Evolutionary conservation across 2,329 filamentous ascomycete genomes (phyloP).

Genomic region (Alternaria sp.): DNA sequence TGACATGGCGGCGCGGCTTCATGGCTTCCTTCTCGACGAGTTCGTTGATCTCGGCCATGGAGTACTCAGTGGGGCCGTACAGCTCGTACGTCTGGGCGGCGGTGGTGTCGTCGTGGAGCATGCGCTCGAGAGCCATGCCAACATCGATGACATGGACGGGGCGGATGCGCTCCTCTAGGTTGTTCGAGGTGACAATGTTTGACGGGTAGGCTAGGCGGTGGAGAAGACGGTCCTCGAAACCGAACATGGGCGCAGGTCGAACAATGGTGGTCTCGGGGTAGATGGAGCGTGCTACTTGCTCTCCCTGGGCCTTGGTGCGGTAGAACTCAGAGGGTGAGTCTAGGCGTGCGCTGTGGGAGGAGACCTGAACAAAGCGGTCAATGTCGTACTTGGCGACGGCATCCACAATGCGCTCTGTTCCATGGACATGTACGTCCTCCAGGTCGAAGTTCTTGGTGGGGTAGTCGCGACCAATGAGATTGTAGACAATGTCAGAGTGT

Average conservation of each 20-base stretch:
- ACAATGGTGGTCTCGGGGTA: slow-evolving; percentile 98
- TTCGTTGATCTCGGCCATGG: slow-evolving; percentile 82
- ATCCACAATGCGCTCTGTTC: slow-evolving; percentile 88
- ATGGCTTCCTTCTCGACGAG: slow-evolving; percentile 91
- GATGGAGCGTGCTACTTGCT: slow-evolving; percentile 82
- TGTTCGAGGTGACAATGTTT: slow-evolving; percentile 88
- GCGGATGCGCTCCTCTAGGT: slow-evolving; percentile 89
- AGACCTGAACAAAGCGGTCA: slow-evolving; percentile 95
- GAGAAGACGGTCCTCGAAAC: slow-evolving; percentile 91
- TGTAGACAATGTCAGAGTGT: slow-evolving; percentile 97
- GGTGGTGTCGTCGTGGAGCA: slow-evolving; percentile 90
- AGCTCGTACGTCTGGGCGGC: slow-evolving; percentile 92
- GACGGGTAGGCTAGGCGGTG: slow-evolving; percentile 80
- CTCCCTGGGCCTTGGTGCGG: slow-evolving; percentile 85
- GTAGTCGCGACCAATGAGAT: slow-evolving; percentile 91
- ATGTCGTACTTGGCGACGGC: slow-evolving; percentile 97
- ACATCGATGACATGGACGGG: slow-evolving; percentile 95
- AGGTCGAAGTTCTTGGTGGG: slow-evolving; percentile 97
- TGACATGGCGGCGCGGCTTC: slow-evolving; percentile 88
- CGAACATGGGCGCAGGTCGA: slow-evolving; percentile 89
- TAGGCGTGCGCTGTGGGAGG: slow-evolving; percentile 86
- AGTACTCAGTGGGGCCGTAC: slow-evolving; percentile 92
- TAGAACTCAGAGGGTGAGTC: slow-evolving; percentile 88
- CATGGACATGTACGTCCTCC: slow-evolving; percentile 91
- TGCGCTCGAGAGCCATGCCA: slow-evolving; percentile 83